These are phyloP conservation scores for Didymosphaeria variabile DNA, from an alignment of 2,329 filamentous ascomycete genomes.

Conservation along the genomic window DNA sequence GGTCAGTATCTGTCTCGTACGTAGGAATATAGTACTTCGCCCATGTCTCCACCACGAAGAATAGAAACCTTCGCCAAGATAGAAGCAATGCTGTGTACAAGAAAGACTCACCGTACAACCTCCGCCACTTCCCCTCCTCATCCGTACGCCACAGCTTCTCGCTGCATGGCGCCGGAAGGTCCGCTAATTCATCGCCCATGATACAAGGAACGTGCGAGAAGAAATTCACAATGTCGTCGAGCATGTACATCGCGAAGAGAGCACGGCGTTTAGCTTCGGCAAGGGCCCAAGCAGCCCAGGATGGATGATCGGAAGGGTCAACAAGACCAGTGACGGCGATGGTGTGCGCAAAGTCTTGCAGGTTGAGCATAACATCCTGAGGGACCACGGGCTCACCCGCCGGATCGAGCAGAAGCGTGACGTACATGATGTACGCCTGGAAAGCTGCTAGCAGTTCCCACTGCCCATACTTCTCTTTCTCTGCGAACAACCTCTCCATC, in stretches of 20 bases:
- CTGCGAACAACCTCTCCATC: background rate
- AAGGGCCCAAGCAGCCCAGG: background rate
- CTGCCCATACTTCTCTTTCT: background rate
- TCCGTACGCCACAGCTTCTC: slow-evolving; percentile 3
- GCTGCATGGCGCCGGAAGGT: background rate
- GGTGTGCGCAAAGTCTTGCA: slow-evolving; percentile 4
- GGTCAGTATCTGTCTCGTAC: no score
- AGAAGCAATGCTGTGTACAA: no score
- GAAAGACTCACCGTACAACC: background rate
- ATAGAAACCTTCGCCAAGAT: no score
- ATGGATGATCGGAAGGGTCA: background rate
- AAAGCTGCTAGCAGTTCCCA: background rate
- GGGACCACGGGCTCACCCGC: background rate
- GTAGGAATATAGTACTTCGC: no score
- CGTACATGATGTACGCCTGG: slow-evolving; percentile 10
- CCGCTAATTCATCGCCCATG: background rate
- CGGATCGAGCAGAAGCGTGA: background rate
- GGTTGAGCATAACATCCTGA: slow-evolving; percentile 2
- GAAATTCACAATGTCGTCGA: slow-evolving; percentile 3
- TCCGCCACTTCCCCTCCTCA: background rate
- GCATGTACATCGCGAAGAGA: slow-evolving; percentile 4
- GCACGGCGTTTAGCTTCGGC: slow-evolving; percentile 7
- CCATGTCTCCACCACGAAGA: no score
- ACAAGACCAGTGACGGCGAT: background rate
- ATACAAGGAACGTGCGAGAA: slow-evolving; percentile 3